A percentile compares a stretch with the other conserved stretches of the same genome.
These are phyloP conservation scores for Flaveria linearis DNA, from an alignment of 129 eudicot species.

Conservation along the genomic window DNA sequence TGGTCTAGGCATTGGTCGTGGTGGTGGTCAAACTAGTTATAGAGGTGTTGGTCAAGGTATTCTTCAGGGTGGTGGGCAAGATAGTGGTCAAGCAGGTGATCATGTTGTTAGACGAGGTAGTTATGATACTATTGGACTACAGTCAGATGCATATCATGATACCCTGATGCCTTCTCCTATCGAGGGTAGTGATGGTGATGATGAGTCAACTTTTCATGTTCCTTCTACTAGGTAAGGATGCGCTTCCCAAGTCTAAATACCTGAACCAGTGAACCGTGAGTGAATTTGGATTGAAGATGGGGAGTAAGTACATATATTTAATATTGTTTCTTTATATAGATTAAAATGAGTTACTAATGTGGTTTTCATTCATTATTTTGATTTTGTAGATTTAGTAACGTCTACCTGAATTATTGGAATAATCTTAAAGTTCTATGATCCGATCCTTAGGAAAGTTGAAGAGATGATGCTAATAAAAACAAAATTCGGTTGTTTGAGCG, in stretches of 20 bases:
- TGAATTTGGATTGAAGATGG: background rate
- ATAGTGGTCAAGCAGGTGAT: background rate
- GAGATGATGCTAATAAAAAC: background rate
- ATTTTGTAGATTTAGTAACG: background rate
- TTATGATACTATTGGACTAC: too few species aligned
- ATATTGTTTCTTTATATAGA: background rate
- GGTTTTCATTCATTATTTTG: background rate
- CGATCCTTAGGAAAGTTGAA: background rate
- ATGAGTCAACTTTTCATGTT: background rate
- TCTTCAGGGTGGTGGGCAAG: background rate
- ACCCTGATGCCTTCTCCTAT: background rate
- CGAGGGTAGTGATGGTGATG: constrained; percentile 1
- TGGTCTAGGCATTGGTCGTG: background rate
- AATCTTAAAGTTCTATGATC: background rate
- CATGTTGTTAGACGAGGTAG: background rate
- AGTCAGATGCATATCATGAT: too few species aligned
- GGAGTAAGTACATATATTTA: background rate
- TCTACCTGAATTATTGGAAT: background rate
- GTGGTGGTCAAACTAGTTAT: too few species aligned
- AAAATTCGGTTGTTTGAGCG: background rate
- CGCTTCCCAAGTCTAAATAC: background rate
- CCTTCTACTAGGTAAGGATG: background rate
- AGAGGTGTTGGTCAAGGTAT: background rate
- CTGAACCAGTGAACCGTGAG: background rate
- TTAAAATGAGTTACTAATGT: background rate